A percentile compares a stretch with the other conserved stretches of the same genome.
phyloP scores from a whole-genome alignment of 352 stramenopile species.

The Phytophthora capsici region DNA sequence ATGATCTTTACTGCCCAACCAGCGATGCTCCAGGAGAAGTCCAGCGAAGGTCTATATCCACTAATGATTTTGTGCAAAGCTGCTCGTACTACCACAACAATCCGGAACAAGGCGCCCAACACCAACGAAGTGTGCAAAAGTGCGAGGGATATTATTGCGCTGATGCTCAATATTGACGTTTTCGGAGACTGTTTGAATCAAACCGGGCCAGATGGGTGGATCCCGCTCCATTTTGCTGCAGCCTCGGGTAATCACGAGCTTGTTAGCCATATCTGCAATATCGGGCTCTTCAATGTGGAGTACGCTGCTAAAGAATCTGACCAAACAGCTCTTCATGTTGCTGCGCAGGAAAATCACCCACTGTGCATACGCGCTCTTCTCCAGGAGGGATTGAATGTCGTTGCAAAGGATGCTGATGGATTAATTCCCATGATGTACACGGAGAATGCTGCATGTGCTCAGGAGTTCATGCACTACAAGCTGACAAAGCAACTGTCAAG shows the following conservation, averaged over 20 bases:
- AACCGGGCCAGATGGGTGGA: conserved; percentile 51
- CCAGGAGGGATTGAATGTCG: conserved; percentile 39
- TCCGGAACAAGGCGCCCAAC: background rate
- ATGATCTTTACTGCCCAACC: conserved; percentile 54
- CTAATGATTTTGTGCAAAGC: conserved; percentile 63
- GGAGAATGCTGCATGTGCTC: conserved; percentile 29
- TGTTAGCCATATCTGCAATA: conserved; percentile 41
- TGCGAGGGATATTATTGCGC: conserved; percentile 43
- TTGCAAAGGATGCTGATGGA: conserved; percentile 50
- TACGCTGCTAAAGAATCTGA: conserved; percentile 41
- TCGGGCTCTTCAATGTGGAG: conserved; percentile 45
- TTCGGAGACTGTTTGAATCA: conserved; percentile 59
- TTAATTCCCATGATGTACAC: conserved; percentile 63
- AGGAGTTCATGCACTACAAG: conserved; percentile 67
- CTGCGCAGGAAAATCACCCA: conserved; percentile 39
- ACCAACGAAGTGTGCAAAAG: conserved; percentile 22
- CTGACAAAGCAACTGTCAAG: conserved; percentile 61
- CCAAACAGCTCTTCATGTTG: conserved; percentile 70
- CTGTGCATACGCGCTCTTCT: conserved; percentile 53
- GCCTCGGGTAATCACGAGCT: conserved; percentile 59
- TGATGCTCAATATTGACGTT: conserved; percentile 69
- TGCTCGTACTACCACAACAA: conserved; percentile 1
- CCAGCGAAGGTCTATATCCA: conserved; percentile 43
- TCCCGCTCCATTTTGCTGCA: conserved; percentile 58
- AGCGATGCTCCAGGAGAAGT: conserved; percentile 45